phyloP scores from a whole-genome alignment of 2,329 filamentous ascomycete species.

The Hypoxylon sp. region DNA sequence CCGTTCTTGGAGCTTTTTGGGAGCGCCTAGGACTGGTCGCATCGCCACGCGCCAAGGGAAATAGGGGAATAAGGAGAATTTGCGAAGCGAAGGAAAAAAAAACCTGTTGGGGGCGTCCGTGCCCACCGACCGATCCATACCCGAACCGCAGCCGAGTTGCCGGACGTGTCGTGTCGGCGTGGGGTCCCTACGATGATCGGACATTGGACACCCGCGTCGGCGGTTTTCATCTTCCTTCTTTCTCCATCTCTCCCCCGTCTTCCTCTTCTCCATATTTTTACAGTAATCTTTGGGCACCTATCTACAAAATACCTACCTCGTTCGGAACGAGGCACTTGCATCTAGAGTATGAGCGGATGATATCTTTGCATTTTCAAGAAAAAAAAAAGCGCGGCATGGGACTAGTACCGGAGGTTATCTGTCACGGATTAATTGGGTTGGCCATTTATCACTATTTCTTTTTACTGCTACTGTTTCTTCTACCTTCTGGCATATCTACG shows the following conservation, averaged over 20 bases:
- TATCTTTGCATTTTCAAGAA: conserved; percentile 5
- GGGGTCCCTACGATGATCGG: conserved; percentile 29
- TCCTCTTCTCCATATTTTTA: conserved; percentile 14
- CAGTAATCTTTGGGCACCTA: conserved; percentile 24
- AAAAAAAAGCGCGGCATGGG: conserved; percentile 32
- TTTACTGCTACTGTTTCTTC: neutral
- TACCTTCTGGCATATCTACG: conserved; percentile 19
- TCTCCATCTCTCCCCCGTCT: neutral
- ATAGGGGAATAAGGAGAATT: neutral
- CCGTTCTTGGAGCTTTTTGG: neutral
- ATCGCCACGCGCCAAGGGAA: conserved; percentile 14
- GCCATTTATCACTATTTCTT: conserved; percentile 3
- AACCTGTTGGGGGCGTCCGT: conserved; percentile 2
- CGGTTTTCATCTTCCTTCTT: conserved; percentile 9
- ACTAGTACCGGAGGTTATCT: conserved; percentile 26
- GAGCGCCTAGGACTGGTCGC: conserved; percentile 4
- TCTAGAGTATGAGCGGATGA: conserved; percentile 32
- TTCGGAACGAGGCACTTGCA: conserved; percentile 27
- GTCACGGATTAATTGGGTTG: conserved; percentile 19
- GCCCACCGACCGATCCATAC: conserved; percentile 1
- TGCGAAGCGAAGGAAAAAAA: conserved; percentile 18
- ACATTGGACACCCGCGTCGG: conserved; percentile 17
- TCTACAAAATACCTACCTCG: conserved; percentile 26
- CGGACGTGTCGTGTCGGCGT: conserved; percentile 20
- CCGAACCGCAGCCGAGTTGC: conserved; percentile 20